Conservation (phyloP, 495 filamentous ascomycete genomes). For the Lichenothelia convexa region DNA sequence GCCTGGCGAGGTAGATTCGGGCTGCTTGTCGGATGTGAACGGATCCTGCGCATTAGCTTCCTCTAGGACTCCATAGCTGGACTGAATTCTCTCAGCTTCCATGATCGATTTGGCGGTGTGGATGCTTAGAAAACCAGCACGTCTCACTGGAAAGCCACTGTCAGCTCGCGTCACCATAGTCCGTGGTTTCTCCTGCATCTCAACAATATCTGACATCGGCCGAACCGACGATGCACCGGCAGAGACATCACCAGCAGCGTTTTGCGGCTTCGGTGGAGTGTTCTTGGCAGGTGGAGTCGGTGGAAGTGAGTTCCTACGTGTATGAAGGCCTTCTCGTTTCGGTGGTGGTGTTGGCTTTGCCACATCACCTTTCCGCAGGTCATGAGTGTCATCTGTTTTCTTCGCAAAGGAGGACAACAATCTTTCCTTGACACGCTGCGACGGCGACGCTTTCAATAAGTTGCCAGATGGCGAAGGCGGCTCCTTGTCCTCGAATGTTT, state of each 20-base stretch:
- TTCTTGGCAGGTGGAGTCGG: slow-evolving; percentile 14
- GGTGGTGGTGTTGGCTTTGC: neutral
- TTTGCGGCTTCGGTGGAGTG: slow-evolving; percentile 8
- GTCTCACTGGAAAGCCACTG: slow-evolving; percentile 6
- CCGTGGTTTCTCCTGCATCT: neutral
- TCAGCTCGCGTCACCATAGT: neutral
- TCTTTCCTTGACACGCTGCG: neutral
- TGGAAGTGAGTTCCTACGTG: slow-evolving; percentile 8
- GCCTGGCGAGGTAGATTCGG: neutral
- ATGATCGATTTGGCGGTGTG: slow-evolving; percentile 6
- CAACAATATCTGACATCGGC: no score
- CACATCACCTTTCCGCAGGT: slow-evolving; percentile 1
- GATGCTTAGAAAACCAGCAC: slow-evolving; percentile 3
- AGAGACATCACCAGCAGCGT: neutral
- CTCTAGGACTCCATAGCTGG: slow-evolving; percentile 5
- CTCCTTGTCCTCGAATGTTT: neutral
- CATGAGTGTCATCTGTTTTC: slow-evolving; percentile 1
- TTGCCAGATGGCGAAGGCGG: neutral
- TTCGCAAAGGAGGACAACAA: neutral
- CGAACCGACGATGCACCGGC: no score
- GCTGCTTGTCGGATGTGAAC: neutral
- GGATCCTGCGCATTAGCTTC: neutral
- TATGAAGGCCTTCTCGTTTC: slow-evolving; percentile 2
- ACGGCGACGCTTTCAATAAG: neutral
- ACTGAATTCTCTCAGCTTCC: slow-evolving; percentile 5